Evolutionary conservation across 1,139 yeast species (phyloP).

Genomic region (Hyphopichia khmerensis): DNA sequence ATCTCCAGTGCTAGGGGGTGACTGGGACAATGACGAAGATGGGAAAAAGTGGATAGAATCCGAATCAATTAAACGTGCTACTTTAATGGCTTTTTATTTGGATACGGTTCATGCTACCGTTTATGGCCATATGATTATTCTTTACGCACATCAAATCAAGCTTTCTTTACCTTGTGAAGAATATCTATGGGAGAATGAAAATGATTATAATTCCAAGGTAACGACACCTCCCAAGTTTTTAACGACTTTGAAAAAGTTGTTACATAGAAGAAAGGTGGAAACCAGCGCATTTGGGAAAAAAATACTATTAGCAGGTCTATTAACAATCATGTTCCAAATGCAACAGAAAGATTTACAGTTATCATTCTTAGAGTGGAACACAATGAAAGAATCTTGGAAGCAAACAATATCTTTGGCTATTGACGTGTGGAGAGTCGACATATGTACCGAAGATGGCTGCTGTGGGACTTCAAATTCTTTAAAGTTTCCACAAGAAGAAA

Average conservation of each 20-base stretch:
- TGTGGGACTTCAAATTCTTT: conserved; percentile 24
- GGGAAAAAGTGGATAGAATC: conserved; percentile 35
- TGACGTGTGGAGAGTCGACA: conserved; percentile 53
- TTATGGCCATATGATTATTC: conserved; percentile 26
- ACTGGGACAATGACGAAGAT: conserved; percentile 32
- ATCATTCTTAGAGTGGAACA: conserved; percentile 18
- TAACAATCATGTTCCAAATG: conserved; percentile 69
- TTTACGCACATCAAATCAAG: conserved; percentile 32
- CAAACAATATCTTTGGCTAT: conserved; percentile 61
- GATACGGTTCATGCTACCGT: conserved; percentile 34
- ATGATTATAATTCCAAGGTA: not conserved
- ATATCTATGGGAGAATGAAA: conserved; percentile 26
- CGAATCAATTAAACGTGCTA: conserved; percentile 32
- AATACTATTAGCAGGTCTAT: conserved; percentile 62
- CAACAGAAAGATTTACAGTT: conserved; percentile 65
- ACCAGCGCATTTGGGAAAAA: conserved; percentile 60
- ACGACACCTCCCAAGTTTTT: conserved; percentile 35
- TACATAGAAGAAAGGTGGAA: conserved; percentile 51
- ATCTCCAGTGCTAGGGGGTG: conserved; percentile 67
- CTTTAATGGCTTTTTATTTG: conserved; percentile 30
- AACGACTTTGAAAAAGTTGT: conserved; percentile 52
- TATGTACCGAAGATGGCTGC: conserved; percentile 28
- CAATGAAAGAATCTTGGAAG: conserved; percentile 19
- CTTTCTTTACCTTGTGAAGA: conserved; percentile 32
- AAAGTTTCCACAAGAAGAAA: conserved; percentile 7